phyloP scores from a whole-genome alignment of 139 green algal species.

The Chlamydomonas sp. region DNA sequence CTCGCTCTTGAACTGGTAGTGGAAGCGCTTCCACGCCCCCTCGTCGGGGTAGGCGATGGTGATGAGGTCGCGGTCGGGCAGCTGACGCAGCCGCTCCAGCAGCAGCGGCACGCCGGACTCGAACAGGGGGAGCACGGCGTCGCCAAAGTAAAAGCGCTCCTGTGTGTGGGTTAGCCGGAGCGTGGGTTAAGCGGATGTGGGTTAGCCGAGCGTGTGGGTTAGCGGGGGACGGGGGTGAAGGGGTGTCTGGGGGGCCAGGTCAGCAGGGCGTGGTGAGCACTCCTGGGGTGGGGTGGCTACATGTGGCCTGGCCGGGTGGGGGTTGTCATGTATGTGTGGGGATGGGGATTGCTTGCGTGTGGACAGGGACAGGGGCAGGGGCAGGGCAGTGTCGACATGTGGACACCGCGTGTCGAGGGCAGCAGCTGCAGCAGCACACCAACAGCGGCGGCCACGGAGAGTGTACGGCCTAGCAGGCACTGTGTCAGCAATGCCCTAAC shows the following conservation, averaged over 20 bases:
- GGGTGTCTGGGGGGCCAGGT: neutral
- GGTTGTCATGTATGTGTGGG: no score
- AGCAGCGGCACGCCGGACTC: conserved; percentile 95
- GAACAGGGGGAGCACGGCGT: conserved; percentile 96
- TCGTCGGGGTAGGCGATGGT: conserved; percentile 99
- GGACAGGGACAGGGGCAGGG: no score
- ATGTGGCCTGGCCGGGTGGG: no score
- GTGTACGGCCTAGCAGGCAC: no score
- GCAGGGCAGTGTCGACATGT: no score
- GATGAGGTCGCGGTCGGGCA: conserved; percentile 86
- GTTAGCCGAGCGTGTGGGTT: neutral
- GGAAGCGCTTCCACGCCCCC: conserved; percentile 98
- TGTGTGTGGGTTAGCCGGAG: conserved; percentile 39
- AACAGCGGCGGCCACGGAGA: no score
- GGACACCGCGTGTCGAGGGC: no score
- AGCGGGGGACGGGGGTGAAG: neutral
- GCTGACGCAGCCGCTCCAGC: conserved; percentile 70
- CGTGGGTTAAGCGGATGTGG: neutral
- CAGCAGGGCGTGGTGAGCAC: no score
- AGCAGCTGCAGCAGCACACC: no score
- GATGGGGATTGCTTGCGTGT: no score
- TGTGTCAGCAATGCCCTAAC: no score
- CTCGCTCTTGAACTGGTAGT: conserved; percentile 89
- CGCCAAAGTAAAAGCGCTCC: conserved; percentile 99
- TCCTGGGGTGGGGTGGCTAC: no score